Conservation (phyloP, 768 basidiomycete species). For the Asterophora lycoperdoides region DNA sequence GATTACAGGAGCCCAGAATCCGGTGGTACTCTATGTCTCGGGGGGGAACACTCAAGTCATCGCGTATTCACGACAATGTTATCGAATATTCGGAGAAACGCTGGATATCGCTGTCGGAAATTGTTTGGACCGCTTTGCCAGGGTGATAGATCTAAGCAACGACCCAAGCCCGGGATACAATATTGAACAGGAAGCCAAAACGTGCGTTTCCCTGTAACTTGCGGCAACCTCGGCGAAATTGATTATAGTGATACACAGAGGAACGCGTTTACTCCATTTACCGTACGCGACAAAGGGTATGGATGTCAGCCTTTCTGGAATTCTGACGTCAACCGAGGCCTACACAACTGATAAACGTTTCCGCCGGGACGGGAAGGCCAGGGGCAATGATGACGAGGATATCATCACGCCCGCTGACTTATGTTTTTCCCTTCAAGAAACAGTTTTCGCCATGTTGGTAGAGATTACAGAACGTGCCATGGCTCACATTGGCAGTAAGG, state of each 20-base stretch:
- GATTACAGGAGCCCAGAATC: constrained; percentile 91
- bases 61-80: constrained; percentile 95
- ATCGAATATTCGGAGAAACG: constrained; percentile 98
- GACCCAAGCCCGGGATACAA: constrained; percentile 97
- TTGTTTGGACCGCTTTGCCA: constrained; percentile 94
- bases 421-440: constrained; percentile 96
- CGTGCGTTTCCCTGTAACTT: constrained; percentile 40
- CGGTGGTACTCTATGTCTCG: constrained; percentile 96
- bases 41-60: constrained; percentile 99
- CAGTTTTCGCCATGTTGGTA: constrained; percentile 95
- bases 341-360: constrained; percentile 87
- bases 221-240: neutral
- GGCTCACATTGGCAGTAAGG: constrained; percentile 96
- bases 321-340: constrained; percentile 82
- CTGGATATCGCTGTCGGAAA: constrained; percentile 99
- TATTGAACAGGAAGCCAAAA: constrained; percentile 93
- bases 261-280: constrained; percentile 74
- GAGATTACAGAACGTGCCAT: constrained; percentile 99
- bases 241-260: constrained; percentile 42
- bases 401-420: constrained; percentile 92
- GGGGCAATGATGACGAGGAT: constrained; percentile 49
- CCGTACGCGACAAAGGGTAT: constrained; percentile 98
- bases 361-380: constrained; percentile 39
- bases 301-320: constrained; percentile 96
- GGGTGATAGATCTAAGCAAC: constrained; percentile 91